Evolutionary conservation across 2,329 filamentous ascomycete species (phyloP).

Genomic region (Hypoxylon sp.): DNA sequence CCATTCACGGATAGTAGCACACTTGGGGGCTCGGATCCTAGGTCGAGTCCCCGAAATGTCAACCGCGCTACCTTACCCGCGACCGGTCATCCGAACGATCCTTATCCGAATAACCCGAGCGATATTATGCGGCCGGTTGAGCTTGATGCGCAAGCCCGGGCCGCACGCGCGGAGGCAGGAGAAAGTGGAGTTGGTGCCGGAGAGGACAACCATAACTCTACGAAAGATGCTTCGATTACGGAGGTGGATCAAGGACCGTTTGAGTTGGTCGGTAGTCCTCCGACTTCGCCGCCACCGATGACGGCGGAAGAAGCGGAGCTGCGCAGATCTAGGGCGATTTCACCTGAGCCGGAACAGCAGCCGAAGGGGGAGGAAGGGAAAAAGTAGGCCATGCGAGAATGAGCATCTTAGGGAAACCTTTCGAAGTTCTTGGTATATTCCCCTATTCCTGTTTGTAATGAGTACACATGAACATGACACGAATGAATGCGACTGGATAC

Average conservation of each 20-base stretch:
- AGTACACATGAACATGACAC: constrained; percentile 33
- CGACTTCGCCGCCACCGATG: constrained; percentile 41
- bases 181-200: background rate
- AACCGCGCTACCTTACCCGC: constrained; percentile 52
- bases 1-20: constrained; percentile 60
- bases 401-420: constrained; percentile 16
- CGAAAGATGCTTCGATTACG: background rate
- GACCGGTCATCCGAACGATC: constrained; percentile 31
- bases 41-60: constrained; percentile 53
- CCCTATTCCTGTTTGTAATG: constrained; percentile 34
- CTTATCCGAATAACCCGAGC: constrained; percentile 40
- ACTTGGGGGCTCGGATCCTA: constrained; percentile 43
- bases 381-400: constrained; percentile 13
- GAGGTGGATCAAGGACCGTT: constrained; percentile 48
- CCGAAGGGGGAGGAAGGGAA: constrained; percentile 19
- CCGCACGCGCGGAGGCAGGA: constrained; percentile 10
- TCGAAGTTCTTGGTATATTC: constrained; percentile 43
- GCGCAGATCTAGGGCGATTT: constrained; percentile 15
- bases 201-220: constrained; percentile 3
- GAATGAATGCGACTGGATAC: constrained; percentile 35
- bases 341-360: constrained; percentile 16
- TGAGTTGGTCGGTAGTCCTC: constrained; percentile 63
- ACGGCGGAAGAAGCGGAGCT: constrained; percentile 35
- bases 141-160: constrained; percentile 60
- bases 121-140: constrained; percentile 60